Evolutionary conservation across 441 rosid genomes (phyloP).

Genomic region (Omphalea diandra): DNA sequence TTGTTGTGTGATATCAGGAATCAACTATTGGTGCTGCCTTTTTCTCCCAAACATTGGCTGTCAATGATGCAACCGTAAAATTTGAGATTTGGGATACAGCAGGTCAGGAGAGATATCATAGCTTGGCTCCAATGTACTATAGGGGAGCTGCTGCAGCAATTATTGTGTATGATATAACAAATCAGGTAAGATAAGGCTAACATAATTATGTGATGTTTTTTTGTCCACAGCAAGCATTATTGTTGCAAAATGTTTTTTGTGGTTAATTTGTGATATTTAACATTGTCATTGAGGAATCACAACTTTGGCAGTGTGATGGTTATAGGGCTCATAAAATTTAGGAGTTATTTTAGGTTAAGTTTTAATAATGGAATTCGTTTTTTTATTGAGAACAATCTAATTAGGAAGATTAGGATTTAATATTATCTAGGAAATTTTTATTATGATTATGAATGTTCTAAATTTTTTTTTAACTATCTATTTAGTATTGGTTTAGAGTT

Average conservation of each 20-base stretch:
- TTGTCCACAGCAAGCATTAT: not conserved
- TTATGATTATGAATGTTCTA: too few relatives aligned
- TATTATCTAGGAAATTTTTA: too few relatives aligned
- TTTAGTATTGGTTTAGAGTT: too few relatives aligned
- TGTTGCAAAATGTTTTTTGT: not conserved
- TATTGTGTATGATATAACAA: conserved; percentile 85
- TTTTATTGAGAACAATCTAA: too few relatives aligned
- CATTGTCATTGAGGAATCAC: not conserved
- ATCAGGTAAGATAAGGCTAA: conserved; percentile 49
- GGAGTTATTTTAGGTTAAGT: too few relatives aligned
- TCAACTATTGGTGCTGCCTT: conserved; percentile 99
- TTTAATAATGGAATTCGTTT: too few relatives aligned
- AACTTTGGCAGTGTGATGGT: not conserved
- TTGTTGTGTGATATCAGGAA: conserved; percentile 50
- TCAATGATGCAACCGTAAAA: conserved; percentile 89
- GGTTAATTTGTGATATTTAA: not conserved
- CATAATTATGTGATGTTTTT: not conserved
- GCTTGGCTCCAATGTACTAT: conserved; percentile 99
- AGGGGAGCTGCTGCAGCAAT: conserved; percentile 96
- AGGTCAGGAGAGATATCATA: conserved; percentile 96
- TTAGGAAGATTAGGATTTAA: too few relatives aligned
- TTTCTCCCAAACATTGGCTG: conserved; percentile 91
- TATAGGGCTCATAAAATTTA: too few relatives aligned
- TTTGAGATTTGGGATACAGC: conserved; percentile 99
- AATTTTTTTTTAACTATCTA: too few relatives aligned